Evolutionary conservation across 2,329 filamentous ascomycete species (phyloP).

Genomic region (Ophiostoma perfectum): DNA sequence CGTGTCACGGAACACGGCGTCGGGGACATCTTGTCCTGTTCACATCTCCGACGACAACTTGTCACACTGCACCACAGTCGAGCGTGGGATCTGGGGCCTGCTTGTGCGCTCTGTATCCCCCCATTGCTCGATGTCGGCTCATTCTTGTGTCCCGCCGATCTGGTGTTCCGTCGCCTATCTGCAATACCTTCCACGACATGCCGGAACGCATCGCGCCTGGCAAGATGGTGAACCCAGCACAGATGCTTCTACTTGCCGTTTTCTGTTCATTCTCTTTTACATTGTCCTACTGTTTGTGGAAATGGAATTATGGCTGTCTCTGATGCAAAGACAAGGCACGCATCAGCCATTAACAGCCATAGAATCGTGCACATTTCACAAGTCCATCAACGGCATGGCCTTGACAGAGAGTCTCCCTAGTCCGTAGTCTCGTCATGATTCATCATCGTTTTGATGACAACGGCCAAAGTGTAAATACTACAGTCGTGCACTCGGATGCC

Average conservation of each 20-base stretch:
- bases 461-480: not conserved
- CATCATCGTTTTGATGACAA: not conserved
- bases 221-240: no score
- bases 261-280: not conserved
- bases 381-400: no score
- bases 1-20: no score
- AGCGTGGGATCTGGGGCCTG: no score
- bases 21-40: no score
- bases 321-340: no score
- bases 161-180: slow-evolving; percentile 11
- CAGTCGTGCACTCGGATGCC: not conserved
- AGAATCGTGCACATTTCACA: no score
- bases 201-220: no score
- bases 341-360: no score
- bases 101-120: not conserved
- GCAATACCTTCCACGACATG: not conserved
- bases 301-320: not conserved
- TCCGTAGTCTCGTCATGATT: not conserved
- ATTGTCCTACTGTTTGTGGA: not conserved
- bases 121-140: not conserved
- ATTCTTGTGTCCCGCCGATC: not conserved
- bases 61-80: no score
- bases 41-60: no score
- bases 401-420: not conserved
- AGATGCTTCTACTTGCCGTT: not conserved